Evolutionary conservation across 1,284 basidiomycete genomes (phyloP).

Genomic region (Fomitiporia mediterranea): DNA sequence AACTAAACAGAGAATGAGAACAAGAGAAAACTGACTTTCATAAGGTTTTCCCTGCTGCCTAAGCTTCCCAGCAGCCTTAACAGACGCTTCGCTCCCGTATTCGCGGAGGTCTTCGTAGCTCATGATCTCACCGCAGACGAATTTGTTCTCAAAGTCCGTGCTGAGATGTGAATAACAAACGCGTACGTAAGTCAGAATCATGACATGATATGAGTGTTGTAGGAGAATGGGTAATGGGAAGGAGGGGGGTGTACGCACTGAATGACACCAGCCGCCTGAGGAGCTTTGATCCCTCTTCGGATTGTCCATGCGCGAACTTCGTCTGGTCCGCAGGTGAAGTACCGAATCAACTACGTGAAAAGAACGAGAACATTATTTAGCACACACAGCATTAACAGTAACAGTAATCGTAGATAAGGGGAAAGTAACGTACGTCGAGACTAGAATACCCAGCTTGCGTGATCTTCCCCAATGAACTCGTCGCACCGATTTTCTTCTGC

Average conservation of each 20-base stretch:
- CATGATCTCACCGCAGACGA: slow-evolving; percentile 99
- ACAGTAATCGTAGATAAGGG: background rate
- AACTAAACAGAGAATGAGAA: background rate
- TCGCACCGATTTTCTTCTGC: slow-evolving; percentile 67
- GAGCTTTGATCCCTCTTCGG: slow-evolving; percentile 89
- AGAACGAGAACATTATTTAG: background rate
- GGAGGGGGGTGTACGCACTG: slow-evolving; percentile 58
- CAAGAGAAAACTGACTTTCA: slow-evolving; percentile 49
- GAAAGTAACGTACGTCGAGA: slow-evolving; percentile 57
- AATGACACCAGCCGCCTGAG: slow-evolving; percentile 97
- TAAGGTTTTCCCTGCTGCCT: slow-evolving; percentile 97
- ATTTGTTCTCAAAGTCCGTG: slow-evolving; percentile 96
- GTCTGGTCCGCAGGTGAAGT: slow-evolving; percentile 95
- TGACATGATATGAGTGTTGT: no score
- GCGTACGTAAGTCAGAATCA: slow-evolving; percentile 19
- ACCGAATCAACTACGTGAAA: slow-evolving; percentile 71
- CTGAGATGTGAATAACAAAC: slow-evolving; percentile 33
- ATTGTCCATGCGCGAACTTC: slow-evolving; percentile 99
- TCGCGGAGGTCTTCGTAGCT: slow-evolving; percentile 88
- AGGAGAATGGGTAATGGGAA: no score
- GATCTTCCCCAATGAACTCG: slow-evolving; percentile 82
- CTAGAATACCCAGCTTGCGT: slow-evolving; percentile 87
- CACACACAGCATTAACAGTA: background rate
- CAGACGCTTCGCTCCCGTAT: slow-evolving; percentile 83
- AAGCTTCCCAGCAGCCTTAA: slow-evolving; percentile 95